Base-by-base conservation (phyloP, 192 early-diverging fungal species). In the Coemansia sp. region DNA sequence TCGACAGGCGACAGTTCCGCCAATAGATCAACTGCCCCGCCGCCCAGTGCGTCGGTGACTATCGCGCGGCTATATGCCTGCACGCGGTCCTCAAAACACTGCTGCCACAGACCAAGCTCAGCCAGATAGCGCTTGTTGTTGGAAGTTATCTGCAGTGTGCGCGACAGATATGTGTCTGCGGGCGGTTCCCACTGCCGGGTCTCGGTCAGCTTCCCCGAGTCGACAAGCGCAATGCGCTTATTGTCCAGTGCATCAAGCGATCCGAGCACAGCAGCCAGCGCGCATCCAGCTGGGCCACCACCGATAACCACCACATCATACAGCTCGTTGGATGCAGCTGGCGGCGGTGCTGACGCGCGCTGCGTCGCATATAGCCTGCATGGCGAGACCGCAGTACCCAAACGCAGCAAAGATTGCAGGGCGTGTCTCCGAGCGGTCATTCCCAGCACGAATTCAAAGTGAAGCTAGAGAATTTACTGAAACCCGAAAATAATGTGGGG, bases 251-350 rank as follows among this genome's bases (percentile, higher is more conserved):
- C 52, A 28, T 26, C 35, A 9, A 42, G 45, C 3, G 65, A 20
- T 11, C 66, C 60, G 8, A 97, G 77, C 17, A 85, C 82, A 44
- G 81, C 82, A 3, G 92, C 92, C 26, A 94, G 65, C 8, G 93
- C 86, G n/a, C 84, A 88, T 30, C 94, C 94, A 9, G 90, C 83
- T 26, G 91, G 84, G 15, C 94, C 94, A 23, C 91, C 92, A 14
- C 94, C 94, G 12, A 97, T 85, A 61, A 97, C 88, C 26, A 87
- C 85, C 23, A 97, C 78, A 54, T 97, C 92, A 50, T 87, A 90
- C 19, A 64, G 40, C n/a, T 65, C 55, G 1, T 14, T 10, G 0
- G 40, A 9, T 1, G 15, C 4, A 21, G 17, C 22, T 43, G 41
- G 15, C 9, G 40, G 8, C 32, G 8, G 32, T 8, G 10, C 9